Percentiles rank a stretch among this genome's conserved stretches.
Conservation (phyloP, 768 basidiomycete genomes). For the Calocera cornea region DNA sequence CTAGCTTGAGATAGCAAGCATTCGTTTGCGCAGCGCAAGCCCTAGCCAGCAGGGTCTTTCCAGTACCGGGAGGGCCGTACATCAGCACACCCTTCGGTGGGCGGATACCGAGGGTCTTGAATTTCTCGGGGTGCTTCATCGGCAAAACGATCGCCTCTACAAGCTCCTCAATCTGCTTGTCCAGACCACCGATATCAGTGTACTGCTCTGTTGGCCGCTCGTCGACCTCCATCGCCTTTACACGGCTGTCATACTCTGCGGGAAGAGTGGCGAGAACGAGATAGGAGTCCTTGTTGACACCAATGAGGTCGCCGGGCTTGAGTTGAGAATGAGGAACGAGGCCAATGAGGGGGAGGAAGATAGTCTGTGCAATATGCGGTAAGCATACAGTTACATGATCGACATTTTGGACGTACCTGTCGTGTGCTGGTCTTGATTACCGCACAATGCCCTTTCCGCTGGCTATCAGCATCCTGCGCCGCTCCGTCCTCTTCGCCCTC, state of each 20-base stretch:
- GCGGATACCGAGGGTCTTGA: slow-evolving; percentile 94
- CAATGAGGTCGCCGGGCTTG: slow-evolving; percentile 85
- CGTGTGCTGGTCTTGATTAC: slow-evolving; percentile 98
- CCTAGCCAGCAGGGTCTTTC: slow-evolving; percentile 92
- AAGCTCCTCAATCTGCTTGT: slow-evolving; percentile 98
- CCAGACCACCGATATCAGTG: slow-evolving; percentile 92
- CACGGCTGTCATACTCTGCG: slow-evolving; percentile 92
- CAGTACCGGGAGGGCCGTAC: slow-evolving; percentile 97
- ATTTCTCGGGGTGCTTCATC: slow-evolving; percentile 97
- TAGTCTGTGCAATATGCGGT: slow-evolving; percentile 38
- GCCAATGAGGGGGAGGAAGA: slow-evolving; percentile 95
- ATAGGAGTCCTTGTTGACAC: slow-evolving; percentile 99
- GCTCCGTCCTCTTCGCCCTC: slow-evolving; percentile 90
- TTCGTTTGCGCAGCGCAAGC: slow-evolving; percentile 97
- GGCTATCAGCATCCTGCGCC: slow-evolving; percentile 89
- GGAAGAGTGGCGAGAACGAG: slow-evolving; percentile 91
- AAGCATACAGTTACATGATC: neutral
- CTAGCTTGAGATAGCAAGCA: slow-evolving; percentile 95
- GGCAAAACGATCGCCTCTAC: slow-evolving; percentile 96
- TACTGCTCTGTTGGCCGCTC: slow-evolving; percentile 95
- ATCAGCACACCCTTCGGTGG: slow-evolving; percentile 97
- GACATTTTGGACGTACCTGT: slow-evolving; percentile 32
- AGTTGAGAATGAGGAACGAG: slow-evolving; percentile 88
- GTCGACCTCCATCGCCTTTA: slow-evolving; percentile 99
- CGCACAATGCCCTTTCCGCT: slow-evolving; percentile 93